Conservation (phyloP, 1,284 basidiomycete species). For the Takashimella tepidaria region DNA sequence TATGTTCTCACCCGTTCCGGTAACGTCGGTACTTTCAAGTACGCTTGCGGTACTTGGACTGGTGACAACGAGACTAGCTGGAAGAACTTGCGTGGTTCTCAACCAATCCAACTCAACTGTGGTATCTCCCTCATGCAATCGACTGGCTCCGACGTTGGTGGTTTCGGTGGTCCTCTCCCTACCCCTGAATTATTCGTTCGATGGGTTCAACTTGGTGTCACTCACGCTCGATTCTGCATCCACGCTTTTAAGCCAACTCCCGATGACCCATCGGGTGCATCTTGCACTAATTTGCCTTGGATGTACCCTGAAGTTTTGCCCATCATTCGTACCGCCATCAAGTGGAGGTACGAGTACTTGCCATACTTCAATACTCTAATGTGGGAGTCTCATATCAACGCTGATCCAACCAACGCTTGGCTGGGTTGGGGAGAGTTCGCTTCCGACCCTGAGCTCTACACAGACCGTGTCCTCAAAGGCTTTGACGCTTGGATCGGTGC, state of each 20-base stretch:
- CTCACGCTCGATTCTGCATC: slow-evolving; percentile 46
- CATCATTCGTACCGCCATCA: slow-evolving; percentile 44
- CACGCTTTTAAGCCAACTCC: slow-evolving; percentile 50
- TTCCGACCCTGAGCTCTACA: slow-evolving; percentile 44
- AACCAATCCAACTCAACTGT: slow-evolving; percentile 40
- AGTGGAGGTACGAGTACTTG: slow-evolving; percentile 48
- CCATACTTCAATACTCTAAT: slow-evolving; percentile 46
- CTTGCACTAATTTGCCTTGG: slow-evolving; percentile 48
- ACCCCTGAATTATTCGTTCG: slow-evolving; percentile 47
- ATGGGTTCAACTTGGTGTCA: slow-evolving; percentile 49
- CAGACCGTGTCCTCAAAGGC: slow-evolving; percentile 41
- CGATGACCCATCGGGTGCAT: slow-evolving; percentile 41
- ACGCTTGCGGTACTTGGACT: slow-evolving; percentile 48
- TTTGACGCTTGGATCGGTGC: slow-evolving; percentile 50
- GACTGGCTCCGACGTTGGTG: slow-evolving; percentile 46
- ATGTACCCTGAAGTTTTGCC: slow-evolving; percentile 50
- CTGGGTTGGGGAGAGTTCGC: slow-evolving; percentile 47
- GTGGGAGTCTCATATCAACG: slow-evolving; percentile 46
- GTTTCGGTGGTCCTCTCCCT: slow-evolving; percentile 49
- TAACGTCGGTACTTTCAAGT: slow-evolving; percentile 49
- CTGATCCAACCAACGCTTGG: slow-evolving; percentile 47
- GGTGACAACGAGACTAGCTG: slow-evolving; percentile 49
- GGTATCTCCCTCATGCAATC: slow-evolving; percentile 46
- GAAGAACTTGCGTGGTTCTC: slow-evolving; percentile 48
- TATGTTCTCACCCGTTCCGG: slow-evolving; percentile 49